A percentile compares a stretch with the other conserved stretches of the same genome.
These are phyloP conservation scores for Aegle marmelos DNA, from an alignment of 345 rosid species.

Conservation along the genomic window DNA sequence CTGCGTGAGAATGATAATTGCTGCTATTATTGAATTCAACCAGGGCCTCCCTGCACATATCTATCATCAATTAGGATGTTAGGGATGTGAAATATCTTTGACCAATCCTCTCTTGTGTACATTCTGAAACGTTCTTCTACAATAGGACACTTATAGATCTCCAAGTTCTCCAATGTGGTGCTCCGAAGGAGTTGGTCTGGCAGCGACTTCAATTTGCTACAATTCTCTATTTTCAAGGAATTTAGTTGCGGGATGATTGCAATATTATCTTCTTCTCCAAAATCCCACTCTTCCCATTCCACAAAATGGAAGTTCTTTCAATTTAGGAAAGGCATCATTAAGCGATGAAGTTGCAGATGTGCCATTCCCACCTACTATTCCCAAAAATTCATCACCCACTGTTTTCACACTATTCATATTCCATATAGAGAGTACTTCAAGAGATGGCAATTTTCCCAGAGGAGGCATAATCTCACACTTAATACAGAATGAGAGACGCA, in stretches of 20 bases:
- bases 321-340: neutral
- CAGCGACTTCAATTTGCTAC: neutral
- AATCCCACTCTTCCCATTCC: neutral
- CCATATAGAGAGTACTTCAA: neutral
- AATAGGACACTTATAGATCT: neutral
- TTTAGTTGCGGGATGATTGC: neutral
- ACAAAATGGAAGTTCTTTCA: neutral
- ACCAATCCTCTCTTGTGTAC: neutral
- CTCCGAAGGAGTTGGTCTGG: neutral
- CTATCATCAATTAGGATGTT: neutral
- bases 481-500: neutral
- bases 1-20: too few relatives aligned
- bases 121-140: neutral
- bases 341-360: neutral
- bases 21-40: too few relatives aligned
- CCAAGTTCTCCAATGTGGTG: neutral
- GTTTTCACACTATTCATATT: neutral
- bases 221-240: too few relatives aligned
- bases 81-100: neutral
- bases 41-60: neutral
- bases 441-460: neutral
- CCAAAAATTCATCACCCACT: neutral
- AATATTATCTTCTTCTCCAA: neutral
- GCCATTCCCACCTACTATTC: neutral
- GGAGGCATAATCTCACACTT: neutral